Conservation (phyloP, 441 rosid genomes). For the Bocquillonia castaneifolia region DNA sequence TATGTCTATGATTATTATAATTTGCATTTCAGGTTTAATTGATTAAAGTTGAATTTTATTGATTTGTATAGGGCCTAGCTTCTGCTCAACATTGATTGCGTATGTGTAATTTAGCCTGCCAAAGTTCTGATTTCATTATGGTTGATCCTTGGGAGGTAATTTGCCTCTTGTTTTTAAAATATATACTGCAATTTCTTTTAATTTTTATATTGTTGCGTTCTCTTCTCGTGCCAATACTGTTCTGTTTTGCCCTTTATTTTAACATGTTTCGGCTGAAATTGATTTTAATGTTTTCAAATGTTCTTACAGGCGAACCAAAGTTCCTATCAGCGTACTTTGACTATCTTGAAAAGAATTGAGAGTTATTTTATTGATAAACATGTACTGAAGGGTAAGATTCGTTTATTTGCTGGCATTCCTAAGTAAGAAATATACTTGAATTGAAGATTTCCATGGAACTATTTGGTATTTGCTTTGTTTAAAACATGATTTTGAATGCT, state of each 20-base stretch:
- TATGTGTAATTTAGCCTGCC: constrained; percentile 73
- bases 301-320: constrained; percentile 63
- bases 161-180: background rate
- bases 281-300: constrained; percentile 3
- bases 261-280: background rate
- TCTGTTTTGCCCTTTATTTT: background rate
- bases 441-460: background rate
- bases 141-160: constrained; percentile 98
- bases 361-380: constrained; percentile 33
- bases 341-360: constrained; percentile 61
- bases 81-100: constrained; percentile 59
- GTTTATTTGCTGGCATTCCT: background rate
- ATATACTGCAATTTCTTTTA: background rate
- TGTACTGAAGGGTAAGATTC: constrained; percentile 44
- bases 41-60: background rate
- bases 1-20: no score
- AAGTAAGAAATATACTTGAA: background rate
- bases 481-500: background rate
- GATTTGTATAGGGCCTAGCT: constrained; percentile 55
- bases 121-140: constrained; percentile 77
- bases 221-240: background rate
- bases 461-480: background rate
- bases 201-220: background rate
- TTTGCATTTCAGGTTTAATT: no score
- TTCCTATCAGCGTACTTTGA: constrained; percentile 58